Evolutionary conservation across 176 grass and related monocot genomes (phyloP), one percentile per base, ranked within the genome.

Genomic region (Melocanna baccifera): DNA sequence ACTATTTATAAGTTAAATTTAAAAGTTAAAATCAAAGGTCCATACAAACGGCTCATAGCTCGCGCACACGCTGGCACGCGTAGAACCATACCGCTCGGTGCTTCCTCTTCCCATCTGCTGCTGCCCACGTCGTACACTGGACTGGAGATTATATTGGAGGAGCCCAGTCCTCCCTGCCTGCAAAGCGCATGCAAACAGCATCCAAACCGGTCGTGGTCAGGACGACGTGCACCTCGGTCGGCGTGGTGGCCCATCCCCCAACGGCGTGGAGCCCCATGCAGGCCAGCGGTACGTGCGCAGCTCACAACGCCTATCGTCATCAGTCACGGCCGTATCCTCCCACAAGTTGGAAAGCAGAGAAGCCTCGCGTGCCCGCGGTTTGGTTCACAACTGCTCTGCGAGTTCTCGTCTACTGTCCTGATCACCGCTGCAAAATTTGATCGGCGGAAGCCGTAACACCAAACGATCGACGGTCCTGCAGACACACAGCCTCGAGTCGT

Each of bases 111-210:
- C 32, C 32, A 34, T 34, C 32, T 34, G 32, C 19, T 6, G 20
- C 65, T 22, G 84, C 26, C 34, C 15, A 59, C 11, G 18, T 70
- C 4, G 71, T 9, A 69, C 65, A 7, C 70, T 5, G 75, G 77
- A 7, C 70, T 5, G 75, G 77, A 59, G 62, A 41, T 40, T 40
- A 40, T 1, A 40, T 37, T 19, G 62, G 59, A 30, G 64, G 28
- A 47, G 36, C 30, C 25, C 59, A 0, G 85, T 61, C 72, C 51
- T 67, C 62, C 28, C 26, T 28, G 56, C 29, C 59, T 82, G 78
- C 86, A 75, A 87, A 87, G 61, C 40, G 69, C 85, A 20, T 87
- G 78, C 86, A 68, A 87, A 82, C 59, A 22, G 69, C 85, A 14
- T 15, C 69, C 61, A 9, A 56, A 87, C 85, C 40, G 71, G 50